Evolutionary conservation across 1,284 basidiomycete species (phyloP), one percentile per base, ranked within the genome.

Genomic region (Chalciporus sp.): DNA sequence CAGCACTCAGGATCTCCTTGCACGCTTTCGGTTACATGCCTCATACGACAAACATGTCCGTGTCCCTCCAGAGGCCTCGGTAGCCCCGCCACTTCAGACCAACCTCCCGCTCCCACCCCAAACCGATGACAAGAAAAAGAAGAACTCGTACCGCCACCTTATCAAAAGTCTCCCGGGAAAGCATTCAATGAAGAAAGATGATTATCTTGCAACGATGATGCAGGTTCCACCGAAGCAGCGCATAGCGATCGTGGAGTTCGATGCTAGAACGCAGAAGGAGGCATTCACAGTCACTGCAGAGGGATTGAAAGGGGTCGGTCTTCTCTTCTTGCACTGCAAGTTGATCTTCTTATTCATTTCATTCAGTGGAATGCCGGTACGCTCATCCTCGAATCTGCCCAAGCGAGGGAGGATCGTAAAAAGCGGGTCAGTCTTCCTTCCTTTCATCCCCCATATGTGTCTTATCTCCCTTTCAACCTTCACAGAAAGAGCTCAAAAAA

Each of bases 121-220:
- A 53, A 77, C 75, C 52, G 84, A 82, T 51, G 86, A 88, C 65
- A 90, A 87, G 77, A 90, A 86, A 79, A 84, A 81, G 74, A 88
- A 86, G 77, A 88, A 88, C 59, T 84, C 74, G 51, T 91, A 91
- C 63, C 88, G 81, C 64, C 84, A 90, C 68, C 78, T 91, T 57
- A 88, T 91, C 65, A 89, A 85, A 74, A 83, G 80, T 55, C 76
- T 88, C 41, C 88, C 88, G 62, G 88, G 88, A 52, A 90, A 89
- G 71, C 88, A 91, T 61, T 88, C 88, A n/a, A 79, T 82, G 76
- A 90, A 88, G 75, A 91, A 88, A 68, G 88, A 91, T 61, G 84
- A 88, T 57, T 89, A 84, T 68, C 71, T 91, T 48, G 78, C 76
- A 41, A 82, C 72, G 2, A 80, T 83, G 58, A 87, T 90, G 72